Percentiles rank a stretch among this genome's conserved stretches.
These are phyloP conservation scores for Chenopodium quinoa DNA, from an alignment of 148 eudicot species.

Conservation along the genomic window DNA sequence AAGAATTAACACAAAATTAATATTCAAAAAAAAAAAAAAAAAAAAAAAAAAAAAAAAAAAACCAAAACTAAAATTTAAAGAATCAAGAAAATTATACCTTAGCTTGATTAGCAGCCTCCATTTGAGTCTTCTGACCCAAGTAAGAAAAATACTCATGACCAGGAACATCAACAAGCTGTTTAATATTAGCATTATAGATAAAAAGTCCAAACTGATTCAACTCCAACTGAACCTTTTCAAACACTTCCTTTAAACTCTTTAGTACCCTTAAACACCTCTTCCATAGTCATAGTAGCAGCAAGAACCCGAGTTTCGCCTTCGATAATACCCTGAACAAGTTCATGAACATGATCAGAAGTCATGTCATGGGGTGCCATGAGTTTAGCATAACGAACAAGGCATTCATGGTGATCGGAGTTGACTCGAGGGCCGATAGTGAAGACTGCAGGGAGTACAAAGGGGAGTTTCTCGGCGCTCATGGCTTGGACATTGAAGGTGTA, in stretches of 20 bases:
- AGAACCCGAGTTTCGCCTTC: slow-evolving; percentile 32
- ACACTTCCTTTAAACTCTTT: slow-evolving; percentile 34
- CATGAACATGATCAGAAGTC: slow-evolving; percentile 22
- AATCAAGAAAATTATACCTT: slow-evolving; percentile 19
- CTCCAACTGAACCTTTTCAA: slow-evolving; percentile 38
- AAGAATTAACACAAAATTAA: too few relatives aligned
- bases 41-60: neutral
- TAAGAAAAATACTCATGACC: slow-evolving; percentile 50
- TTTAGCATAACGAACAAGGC: slow-evolving; percentile 20
- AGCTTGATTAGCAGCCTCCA: slow-evolving; percentile 56
- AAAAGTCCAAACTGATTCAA: slow-evolving; percentile 38
- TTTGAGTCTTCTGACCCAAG: slow-evolving; percentile 43
- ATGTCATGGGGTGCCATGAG: slow-evolving; percentile 28
- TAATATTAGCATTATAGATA: slow-evolving; percentile 44
- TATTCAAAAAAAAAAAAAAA: too few relatives aligned
- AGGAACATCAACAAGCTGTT: slow-evolving; percentile 44
- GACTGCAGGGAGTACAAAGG: slow-evolving; percentile 30
- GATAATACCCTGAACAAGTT: slow-evolving; percentile 29
- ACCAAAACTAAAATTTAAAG: neutral
- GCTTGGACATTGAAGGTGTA: slow-evolving; percentile 34
- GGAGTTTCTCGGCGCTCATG: slow-evolving; percentile 30
- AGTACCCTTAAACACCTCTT: slow-evolving; percentile 31
- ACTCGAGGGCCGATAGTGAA: slow-evolving; percentile 31
- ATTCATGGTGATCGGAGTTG: neutral
- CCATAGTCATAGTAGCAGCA: slow-evolving; percentile 18